A percentile compares a stretch with the other conserved stretches of the same genome.
These are phyloP conservation scores for Citrus cavaleriei DNA, from an alignment of 345 rosid species.

Conservation along the genomic window DNA sequence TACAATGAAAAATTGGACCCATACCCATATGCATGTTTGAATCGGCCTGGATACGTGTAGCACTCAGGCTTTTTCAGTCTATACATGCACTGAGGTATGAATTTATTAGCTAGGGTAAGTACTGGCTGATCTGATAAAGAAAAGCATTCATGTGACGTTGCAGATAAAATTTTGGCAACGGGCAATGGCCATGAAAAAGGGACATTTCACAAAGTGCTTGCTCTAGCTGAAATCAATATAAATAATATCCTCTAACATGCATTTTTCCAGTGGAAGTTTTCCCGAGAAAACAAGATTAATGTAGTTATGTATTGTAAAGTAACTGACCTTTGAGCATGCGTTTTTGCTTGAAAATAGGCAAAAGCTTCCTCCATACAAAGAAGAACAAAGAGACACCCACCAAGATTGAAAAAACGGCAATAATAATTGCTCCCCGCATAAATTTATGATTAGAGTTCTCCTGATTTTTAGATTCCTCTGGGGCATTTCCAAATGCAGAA, in stretches of 20 bases:
- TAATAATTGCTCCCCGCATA: conserved; percentile 24
- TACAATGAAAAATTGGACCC: neutral
- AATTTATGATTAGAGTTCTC: conserved; percentile 1
- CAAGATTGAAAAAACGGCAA: conserved; percentile 17
- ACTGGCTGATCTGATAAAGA: neutral
- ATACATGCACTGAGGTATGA: neutral
- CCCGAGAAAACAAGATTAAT: neutral
- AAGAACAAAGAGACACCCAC: conserved; percentile 19
- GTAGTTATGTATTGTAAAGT: neutral
- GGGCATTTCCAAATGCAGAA: neutral
- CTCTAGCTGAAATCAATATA: neutral
- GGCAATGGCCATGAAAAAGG: too few species aligned
- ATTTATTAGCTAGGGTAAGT: too few species aligned
- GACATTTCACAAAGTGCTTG: neutral
- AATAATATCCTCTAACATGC: neutral
- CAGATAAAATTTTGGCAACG: neutral
- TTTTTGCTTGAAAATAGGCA: conserved; percentile 15
- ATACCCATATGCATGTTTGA: neutral
- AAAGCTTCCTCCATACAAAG: conserved; percentile 31
- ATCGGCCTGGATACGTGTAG: neutral
- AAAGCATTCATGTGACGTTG: neutral
- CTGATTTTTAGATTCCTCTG: conserved; percentile 1
- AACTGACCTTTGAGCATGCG: conserved; percentile 29
- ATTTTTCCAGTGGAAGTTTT: neutral
- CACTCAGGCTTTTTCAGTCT: neutral